These are phyloP conservation scores for Xanthoparmelia taractica DNA, from an alignment of 495 filamentous ascomycete species.

Conservation along the genomic window DNA sequence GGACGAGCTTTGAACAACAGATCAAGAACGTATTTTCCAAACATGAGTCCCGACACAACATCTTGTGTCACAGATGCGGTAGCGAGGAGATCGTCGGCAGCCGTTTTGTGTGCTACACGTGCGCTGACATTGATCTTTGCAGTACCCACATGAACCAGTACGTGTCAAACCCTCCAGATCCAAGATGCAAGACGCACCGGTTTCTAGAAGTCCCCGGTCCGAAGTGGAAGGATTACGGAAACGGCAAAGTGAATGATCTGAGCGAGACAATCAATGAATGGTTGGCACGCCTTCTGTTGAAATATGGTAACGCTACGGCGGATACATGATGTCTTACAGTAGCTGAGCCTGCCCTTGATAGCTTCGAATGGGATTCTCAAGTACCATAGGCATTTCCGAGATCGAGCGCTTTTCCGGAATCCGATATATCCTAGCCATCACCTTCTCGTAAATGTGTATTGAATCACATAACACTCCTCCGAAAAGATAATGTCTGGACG, in stretches of 20 bases:
- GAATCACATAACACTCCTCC: too few species aligned
- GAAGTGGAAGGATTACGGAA: background rate
- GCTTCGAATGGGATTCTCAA: too few species aligned
- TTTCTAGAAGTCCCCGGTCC: background rate
- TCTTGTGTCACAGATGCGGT: background rate
- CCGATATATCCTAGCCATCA: too few species aligned
- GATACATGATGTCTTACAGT: too few species aligned
- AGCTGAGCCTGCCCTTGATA: too few species aligned
- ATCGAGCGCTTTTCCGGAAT: too few species aligned
- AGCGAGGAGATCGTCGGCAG: background rate
- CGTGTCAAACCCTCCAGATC: background rate
- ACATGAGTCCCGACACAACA: background rate
- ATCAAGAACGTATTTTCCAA: background rate
- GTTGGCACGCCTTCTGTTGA: background rate
- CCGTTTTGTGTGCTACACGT: background rate
- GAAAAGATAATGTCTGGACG: too few species aligned
- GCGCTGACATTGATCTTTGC: background rate
- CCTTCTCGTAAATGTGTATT: too few species aligned
- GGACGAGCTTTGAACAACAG: background rate
- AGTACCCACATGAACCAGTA: background rate
- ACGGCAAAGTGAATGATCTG: background rate
- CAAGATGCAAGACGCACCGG: background rate
- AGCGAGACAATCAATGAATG: background rate
- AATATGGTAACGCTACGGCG: background rate
- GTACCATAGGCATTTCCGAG: too few species aligned